A percentile compares a stretch with the other conserved stretches of the same genome.
Evolutionary conservation across 371 early-diverging fungal genomes (phyloP).

Genomic region (Apophysomyces ossiformis): DNA sequence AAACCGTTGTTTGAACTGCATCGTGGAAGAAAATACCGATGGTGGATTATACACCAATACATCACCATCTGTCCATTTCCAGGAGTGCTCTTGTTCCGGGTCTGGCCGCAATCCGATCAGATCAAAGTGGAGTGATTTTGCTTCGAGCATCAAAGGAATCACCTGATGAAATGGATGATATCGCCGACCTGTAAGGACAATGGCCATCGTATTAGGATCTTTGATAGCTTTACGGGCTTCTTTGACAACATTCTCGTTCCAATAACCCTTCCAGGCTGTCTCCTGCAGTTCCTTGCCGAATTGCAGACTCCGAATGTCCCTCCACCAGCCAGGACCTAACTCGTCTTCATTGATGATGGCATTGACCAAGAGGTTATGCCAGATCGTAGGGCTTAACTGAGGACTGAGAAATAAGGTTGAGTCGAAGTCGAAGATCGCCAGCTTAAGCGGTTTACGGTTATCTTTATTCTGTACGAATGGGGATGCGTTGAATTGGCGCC

Average conservation of each 20-base stretch:
- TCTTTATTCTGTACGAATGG: slow-evolving; percentile 11
- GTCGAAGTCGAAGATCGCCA: slow-evolving; percentile 85
- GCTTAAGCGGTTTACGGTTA: slow-evolving; percentile 23
- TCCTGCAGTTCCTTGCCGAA: slow-evolving; percentile 26
- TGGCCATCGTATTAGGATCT: slow-evolving; percentile 50
- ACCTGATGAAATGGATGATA: slow-evolving; percentile 53
- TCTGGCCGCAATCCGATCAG: slow-evolving; percentile 56
- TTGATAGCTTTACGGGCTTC: slow-evolving; percentile 31
- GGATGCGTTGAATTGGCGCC: slow-evolving; percentile 20
- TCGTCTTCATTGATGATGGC: slow-evolving; percentile 60
- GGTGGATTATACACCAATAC: slow-evolving; percentile 21
- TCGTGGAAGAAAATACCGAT: slow-evolving; percentile 49
- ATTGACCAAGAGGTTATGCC: slow-evolving; percentile 64
- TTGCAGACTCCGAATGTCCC: slow-evolving; percentile 56
- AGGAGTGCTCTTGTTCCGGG: slow-evolving; percentile 31
- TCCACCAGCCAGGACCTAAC: slow-evolving; percentile 74
- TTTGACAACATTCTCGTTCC: slow-evolving; percentile 44
- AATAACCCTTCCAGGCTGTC: slow-evolving; percentile 40
- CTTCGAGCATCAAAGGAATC: slow-evolving; percentile 41
- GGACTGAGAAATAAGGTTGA: slow-evolving; percentile 89
- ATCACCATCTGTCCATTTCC: slow-evolving; percentile 15
- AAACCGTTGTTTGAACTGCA: slow-evolving; percentile 64
- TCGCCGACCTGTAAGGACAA: slow-evolving; percentile 65
- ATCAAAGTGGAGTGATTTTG: slow-evolving; percentile 54
- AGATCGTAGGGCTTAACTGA: slow-evolving; percentile 74